These are phyloP conservation scores for Suillus americanus DNA, from an alignment of 768 basidiomycete species.

Conservation along the genomic window DNA sequence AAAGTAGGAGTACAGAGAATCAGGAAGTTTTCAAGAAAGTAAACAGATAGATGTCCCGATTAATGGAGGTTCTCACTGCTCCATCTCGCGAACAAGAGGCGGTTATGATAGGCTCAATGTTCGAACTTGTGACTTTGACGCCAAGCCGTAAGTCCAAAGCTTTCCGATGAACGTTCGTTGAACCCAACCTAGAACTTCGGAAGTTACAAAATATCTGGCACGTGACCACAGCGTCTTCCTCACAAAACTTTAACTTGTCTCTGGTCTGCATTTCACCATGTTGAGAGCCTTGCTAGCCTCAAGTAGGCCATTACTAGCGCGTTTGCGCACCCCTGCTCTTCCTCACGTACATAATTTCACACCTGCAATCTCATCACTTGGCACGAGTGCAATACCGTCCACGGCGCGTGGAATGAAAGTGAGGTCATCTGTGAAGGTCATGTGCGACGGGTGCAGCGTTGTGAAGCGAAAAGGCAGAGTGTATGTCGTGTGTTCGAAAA, in stretches of 20 bases:
- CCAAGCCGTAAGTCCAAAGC: neutral
- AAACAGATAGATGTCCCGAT: neutral
- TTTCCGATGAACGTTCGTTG: too few species aligned
- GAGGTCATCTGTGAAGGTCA: constrained; percentile 86
- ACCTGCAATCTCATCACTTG: constrained; percentile 30
- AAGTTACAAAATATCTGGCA: neutral
- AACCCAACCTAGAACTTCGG: too few species aligned
- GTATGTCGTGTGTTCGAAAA: constrained; percentile 90
- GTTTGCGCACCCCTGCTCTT: constrained; percentile 42
- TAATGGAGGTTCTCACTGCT: neutral
- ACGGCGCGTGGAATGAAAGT: constrained; percentile 92
- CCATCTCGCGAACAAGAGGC: neutral
- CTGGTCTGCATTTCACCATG: constrained; percentile 38
- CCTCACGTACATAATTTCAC: constrained; percentile 25
- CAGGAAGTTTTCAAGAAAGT: neutral
- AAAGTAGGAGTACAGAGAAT: neutral
- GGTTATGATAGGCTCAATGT: neutral
- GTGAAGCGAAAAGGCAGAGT: constrained; percentile 89
- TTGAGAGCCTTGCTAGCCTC: constrained; percentile 64
- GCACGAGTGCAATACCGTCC: constrained; percentile 27
- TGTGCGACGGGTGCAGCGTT: constrained; percentile 92
- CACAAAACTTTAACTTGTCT: constrained; percentile 2
- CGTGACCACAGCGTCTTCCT: constrained; percentile 6
- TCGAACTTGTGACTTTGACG: neutral
- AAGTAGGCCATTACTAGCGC: constrained; percentile 59